A percentile compares a stretch with the other conserved stretches of the same genome.
Conservation (phyloP, 306 rosid genomes). For the Herpetospermum pedunculosum region DNA sequence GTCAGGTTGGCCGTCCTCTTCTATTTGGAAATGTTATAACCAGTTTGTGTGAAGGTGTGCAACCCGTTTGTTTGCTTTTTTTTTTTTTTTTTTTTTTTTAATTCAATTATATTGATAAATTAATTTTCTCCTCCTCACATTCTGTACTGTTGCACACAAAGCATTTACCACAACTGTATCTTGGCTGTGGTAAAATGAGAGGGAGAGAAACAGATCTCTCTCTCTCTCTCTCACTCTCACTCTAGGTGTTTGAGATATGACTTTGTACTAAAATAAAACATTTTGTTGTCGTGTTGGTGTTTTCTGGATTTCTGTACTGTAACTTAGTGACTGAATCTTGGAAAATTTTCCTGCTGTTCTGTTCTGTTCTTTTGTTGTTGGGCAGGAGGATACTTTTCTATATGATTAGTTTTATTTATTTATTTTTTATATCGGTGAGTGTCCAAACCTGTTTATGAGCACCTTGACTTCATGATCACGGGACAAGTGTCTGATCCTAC, state of each 20-base stretch:
- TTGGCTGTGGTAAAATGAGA: neutral
- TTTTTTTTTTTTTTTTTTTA: neutral
- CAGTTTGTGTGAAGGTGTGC: conserved; percentile 16
- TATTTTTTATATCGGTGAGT: too few species aligned
- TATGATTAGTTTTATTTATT: neutral
- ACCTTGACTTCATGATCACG: too few species aligned
- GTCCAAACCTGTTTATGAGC: too few species aligned
- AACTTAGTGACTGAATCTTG: neutral
- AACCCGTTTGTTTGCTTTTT: neutral
- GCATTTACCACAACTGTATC: neutral
- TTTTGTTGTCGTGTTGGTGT: neutral
- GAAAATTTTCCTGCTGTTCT: neutral
- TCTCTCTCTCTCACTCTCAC: neutral
- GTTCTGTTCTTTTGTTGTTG: neutral
- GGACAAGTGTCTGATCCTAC: too few species aligned
- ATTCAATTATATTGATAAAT: conserved; percentile 6
- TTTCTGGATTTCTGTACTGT: neutral
- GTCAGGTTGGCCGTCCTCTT: neutral
- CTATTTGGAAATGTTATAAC: conserved; percentile 1
- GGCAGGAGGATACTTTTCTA: neutral
- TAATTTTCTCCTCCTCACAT: neutral
- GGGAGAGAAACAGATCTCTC: neutral
- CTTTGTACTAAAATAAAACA: neutral
- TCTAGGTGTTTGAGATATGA: neutral
- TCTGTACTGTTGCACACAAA: neutral